These are phyloP conservation scores for Euphorbia pulcherrima DNA, from an alignment of 345 rosid genomes.

Conservation along the genomic window DNA sequence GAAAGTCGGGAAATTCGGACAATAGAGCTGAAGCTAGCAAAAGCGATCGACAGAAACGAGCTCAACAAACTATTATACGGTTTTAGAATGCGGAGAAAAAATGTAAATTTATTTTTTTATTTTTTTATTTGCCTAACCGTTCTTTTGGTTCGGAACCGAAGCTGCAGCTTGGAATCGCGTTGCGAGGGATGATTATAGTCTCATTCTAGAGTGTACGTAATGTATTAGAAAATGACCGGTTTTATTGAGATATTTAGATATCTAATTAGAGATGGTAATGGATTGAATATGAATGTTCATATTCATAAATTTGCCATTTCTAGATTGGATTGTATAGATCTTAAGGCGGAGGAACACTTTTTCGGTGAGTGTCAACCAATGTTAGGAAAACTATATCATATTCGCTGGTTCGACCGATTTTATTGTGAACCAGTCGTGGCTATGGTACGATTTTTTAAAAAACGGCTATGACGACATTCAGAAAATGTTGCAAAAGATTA, in stretches of 20 bases:
- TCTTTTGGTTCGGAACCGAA: slow-evolving; percentile 8
- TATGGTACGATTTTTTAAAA: too few relatives aligned
- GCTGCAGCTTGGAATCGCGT: slow-evolving; percentile 26
- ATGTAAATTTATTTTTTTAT: too few relatives aligned
- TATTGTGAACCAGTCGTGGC: too few relatives aligned
- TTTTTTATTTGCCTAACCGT: not conserved
- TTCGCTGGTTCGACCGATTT: too few relatives aligned
- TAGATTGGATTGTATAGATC: slow-evolving; percentile 19
- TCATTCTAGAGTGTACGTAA: not conserved
- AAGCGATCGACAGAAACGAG: not conserved
- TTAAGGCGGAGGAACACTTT: slow-evolving; percentile 14
- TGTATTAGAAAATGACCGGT: slow-evolving; percentile 2
- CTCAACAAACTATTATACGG: not conserved
- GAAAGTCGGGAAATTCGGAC: not conserved
- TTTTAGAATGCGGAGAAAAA: slow-evolving; percentile 2
- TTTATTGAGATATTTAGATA: slow-evolving; percentile 9
- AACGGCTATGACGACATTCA: too few relatives aligned
- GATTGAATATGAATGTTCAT: too few relatives aligned
- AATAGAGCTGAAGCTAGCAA: not conserved
- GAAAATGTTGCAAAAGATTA: too few relatives aligned
- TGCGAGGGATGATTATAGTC: not conserved
- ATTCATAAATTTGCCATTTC: too few relatives aligned
- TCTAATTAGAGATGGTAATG: too few relatives aligned
- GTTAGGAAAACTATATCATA: too few relatives aligned
- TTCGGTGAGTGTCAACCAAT: too few relatives aligned